Base-by-base conservation (phyloP, 805 yeast genomes). In the Myxozyma kluyveri region DNA sequence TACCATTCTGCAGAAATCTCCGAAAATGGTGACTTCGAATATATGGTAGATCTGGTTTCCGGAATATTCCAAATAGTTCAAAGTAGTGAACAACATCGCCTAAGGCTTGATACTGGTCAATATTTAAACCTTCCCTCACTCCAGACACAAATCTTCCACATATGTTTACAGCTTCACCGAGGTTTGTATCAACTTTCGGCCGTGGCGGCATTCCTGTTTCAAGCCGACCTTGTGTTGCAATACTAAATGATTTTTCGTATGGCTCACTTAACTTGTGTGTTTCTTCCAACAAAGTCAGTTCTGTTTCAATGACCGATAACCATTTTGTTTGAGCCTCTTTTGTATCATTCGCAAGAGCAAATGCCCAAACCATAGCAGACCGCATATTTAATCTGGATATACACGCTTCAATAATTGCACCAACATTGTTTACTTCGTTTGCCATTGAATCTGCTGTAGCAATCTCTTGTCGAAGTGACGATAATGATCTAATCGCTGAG, bases 121-220 rank as follows among this genome's bases (percentile, higher is more conserved):
- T 38, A 10, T 41, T 27, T 21, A 45, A 32, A 2, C 44, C 42
- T 17, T 45, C 39, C 2, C 3, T 9, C 24, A 32, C n/a, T 4
- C 58, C 52, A 14, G 19, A 14, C 17, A 35, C 3, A 10, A 54
- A 14, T 22, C 45, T 33, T n/a, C 32, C 37, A 18, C 21, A 33
- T 5, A 22, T 36, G 10, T 18, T 29, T 21, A 44, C 21, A n/a
- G 49, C 56, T 7, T 32, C 45, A 2, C 33, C 44, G 24, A 45
- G 49, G 3, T 47, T 14, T 14, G 18, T 23, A 10, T 33, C 26
- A 14, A 49, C 31, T 17, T 36, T 33, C 19, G 52, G 55, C 19
- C 60, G 47, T 14, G 59, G 58, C 17, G 60, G 60, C 52, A 56
- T 55, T 3, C 45, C 49, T 38, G 50, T 38, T 22, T 49, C 60